These are phyloP conservation scores for Erythrophleum ivorense DNA, from an alignment of 331 rosid species.

Conservation along the genomic window DNA sequence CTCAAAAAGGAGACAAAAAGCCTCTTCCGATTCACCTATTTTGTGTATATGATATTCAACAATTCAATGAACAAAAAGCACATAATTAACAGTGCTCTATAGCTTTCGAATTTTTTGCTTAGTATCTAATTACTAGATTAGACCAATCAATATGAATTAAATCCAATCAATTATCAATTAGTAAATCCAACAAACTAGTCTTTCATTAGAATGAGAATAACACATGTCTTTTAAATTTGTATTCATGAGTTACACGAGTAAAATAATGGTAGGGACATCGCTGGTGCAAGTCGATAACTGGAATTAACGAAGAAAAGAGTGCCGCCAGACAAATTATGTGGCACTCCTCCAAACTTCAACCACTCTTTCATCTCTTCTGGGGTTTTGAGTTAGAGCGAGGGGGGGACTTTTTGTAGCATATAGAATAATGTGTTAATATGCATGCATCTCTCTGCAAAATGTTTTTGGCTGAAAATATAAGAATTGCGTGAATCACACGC, in stretches of 20 bases:
- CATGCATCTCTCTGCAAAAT: constrained; percentile 25
- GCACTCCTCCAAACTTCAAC: constrained; percentile 17
- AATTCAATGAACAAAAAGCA: constrained; percentile 33
- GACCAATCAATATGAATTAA: not conserved
- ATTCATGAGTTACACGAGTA: too few relatives aligned
- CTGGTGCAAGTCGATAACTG: not conserved
- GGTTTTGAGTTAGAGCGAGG: not conserved
- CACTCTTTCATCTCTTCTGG: not conserved
- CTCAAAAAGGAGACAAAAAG: not conserved
- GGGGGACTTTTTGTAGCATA: not conserved
- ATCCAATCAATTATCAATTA: not conserved
- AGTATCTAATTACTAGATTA: not conserved
- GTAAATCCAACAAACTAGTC: not conserved
- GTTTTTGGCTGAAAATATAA: constrained; percentile 1
- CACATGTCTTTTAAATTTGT: too few relatives aligned
- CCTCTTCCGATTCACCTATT: not conserved
- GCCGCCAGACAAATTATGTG: not conserved
- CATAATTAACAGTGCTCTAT: not conserved
- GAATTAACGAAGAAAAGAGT: not conserved
- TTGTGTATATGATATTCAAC: not conserved
- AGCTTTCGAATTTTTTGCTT: not conserved
- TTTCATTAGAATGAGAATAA: not conserved
- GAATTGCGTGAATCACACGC: not conserved
- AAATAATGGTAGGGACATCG: constrained; percentile 32
- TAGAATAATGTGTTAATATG: not conserved